Percentiles rank a stretch among this genome's conserved stretches.
Conservation (phyloP, 2,329 filamentous ascomycete species). For the Talaromyces piceae region DNA sequence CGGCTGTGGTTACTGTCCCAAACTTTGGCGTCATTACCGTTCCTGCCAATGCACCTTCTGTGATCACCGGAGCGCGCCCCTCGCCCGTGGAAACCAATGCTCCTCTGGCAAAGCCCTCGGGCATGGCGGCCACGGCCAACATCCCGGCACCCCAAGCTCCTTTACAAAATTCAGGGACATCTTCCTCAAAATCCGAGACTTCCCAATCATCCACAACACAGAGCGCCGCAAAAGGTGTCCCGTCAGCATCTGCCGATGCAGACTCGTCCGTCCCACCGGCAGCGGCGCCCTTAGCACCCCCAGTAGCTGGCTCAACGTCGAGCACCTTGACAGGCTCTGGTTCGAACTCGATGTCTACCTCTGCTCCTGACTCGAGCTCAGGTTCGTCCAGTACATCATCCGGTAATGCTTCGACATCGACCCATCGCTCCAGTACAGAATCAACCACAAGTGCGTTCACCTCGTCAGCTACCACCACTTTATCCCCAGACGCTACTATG, state of each 20-base stretch:
- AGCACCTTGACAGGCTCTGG: neutral
- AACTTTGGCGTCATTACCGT: slow-evolving; percentile 17
- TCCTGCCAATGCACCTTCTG: slow-evolving; percentile 14
- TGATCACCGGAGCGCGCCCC: slow-evolving; percentile 7
- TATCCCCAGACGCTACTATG: neutral
- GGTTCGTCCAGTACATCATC: neutral
- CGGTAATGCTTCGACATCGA: neutral
- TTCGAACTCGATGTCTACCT: neutral
- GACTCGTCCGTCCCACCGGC: neutral
- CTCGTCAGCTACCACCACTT: neutral
- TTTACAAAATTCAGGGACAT: slow-evolving; percentile 1
- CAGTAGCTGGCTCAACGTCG: neutral
- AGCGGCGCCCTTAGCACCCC: neutral
- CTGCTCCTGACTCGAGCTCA: neutral
- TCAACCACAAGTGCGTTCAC: slow-evolving; percentile 1
- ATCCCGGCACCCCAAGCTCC: neutral
- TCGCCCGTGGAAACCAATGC: neutral
- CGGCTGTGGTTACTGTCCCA: slow-evolving; percentile 18
- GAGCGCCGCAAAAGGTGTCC: neutral
- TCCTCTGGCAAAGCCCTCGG: neutral
- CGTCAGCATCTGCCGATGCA: neutral
- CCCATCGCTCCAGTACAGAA: slow-evolving; percentile 1
- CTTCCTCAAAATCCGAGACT: neutral
- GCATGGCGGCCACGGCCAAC: neutral
- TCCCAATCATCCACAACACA: neutral